phyloP scores from a whole-genome alignment of 805 yeast species.

The Saccharomyces eubayanus region DNA sequence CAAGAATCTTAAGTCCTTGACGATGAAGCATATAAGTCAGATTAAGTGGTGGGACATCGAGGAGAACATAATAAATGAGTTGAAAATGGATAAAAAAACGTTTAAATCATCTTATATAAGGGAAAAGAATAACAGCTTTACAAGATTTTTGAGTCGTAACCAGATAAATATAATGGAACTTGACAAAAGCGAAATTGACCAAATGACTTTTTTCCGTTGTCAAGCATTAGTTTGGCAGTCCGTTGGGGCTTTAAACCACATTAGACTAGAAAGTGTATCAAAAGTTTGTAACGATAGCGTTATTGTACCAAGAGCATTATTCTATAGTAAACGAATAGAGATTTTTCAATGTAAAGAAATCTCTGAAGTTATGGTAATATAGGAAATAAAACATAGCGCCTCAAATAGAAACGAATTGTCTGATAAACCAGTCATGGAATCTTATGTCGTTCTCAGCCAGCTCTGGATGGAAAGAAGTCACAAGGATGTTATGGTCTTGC shows the following conservation, averaged over 20 bases:
- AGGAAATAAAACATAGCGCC: not conserved
- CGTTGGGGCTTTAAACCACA: constrained; percentile 8
- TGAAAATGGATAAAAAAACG: constrained; percentile 2
- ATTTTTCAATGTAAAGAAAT: constrained; percentile 5
- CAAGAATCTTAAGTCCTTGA: constrained; percentile 12
- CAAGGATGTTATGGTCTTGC: constrained; percentile 50
- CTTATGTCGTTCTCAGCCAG: constrained; percentile 42
- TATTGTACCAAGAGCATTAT: constrained; percentile 16
- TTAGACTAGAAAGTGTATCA: constrained; percentile 9
- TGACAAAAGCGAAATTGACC: not conserved
- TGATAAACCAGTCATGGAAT: constrained; percentile 63
- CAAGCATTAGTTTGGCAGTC: constrained; percentile 8
- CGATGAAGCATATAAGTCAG: constrained; percentile 8
- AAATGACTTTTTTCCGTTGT: constrained; percentile 1
- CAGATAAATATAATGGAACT: not conserved
- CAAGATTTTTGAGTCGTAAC: not conserved
- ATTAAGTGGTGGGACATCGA: constrained; percentile 25
- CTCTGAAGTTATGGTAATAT: not conserved
- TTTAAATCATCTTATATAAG: not conserved
- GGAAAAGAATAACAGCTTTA: not conserved
- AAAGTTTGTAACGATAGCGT: constrained; percentile 5
- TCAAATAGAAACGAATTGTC: constrained; percentile 41
- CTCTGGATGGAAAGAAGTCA: constrained; percentile 77
- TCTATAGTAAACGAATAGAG: constrained; percentile 10
- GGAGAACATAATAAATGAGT: constrained; percentile 1